A percentile compares a stretch with the other conserved stretches of the same genome.
phyloP scores from a whole-genome alignment of 1,139 yeast genomes.

The Trichomonascaceae sp. region DNA sequence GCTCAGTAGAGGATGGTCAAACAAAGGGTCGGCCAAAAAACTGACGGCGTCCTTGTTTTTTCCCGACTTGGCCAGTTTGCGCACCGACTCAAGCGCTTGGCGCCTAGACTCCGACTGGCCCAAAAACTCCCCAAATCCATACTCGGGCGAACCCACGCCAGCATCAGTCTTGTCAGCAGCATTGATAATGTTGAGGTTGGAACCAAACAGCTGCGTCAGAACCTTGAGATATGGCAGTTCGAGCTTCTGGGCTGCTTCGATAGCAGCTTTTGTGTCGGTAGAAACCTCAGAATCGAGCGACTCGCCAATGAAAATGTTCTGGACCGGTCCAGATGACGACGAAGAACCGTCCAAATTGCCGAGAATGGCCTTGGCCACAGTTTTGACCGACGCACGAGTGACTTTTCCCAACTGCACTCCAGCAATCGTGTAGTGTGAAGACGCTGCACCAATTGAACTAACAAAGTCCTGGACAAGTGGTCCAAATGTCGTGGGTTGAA shows the following conservation, averaged over 20 bases:
- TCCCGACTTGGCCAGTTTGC: constrained; percentile 36
- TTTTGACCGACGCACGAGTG: constrained; percentile 30
- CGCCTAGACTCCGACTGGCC: constrained; percentile 35
- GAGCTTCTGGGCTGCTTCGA: constrained; percentile 35
- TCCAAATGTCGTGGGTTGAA: constrained; percentile 40
- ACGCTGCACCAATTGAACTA: constrained; percentile 29
- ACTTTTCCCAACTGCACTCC: constrained; percentile 35
- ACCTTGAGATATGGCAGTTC: constrained; percentile 75
- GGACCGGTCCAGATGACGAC: constrained; percentile 45
- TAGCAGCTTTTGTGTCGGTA: constrained; percentile 24
- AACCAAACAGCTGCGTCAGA: constrained; percentile 50
- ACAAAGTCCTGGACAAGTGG: constrained; percentile 69
- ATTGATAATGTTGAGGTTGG: constrained; percentile 45
- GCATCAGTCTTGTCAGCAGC: constrained; percentile 33
- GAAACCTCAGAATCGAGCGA: constrained; percentile 1
- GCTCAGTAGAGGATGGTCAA: constrained; percentile 31
- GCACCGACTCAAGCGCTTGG: constrained; percentile 37
- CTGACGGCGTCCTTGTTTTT: constrained; percentile 17
- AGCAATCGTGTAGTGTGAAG: not conserved
- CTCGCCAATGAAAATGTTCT: constrained; percentile 48
- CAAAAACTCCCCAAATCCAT: constrained; percentile 70
- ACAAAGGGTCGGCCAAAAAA: not conserved
- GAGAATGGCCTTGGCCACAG: constrained; percentile 37
- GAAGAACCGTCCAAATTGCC: constrained; percentile 41
- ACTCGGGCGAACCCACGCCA: constrained; percentile 53